Evolutionary conservation across 306 rosid genomes (phyloP), one percentile per base, ranked within the genome.

Genomic region (Betula pendula): DNA sequence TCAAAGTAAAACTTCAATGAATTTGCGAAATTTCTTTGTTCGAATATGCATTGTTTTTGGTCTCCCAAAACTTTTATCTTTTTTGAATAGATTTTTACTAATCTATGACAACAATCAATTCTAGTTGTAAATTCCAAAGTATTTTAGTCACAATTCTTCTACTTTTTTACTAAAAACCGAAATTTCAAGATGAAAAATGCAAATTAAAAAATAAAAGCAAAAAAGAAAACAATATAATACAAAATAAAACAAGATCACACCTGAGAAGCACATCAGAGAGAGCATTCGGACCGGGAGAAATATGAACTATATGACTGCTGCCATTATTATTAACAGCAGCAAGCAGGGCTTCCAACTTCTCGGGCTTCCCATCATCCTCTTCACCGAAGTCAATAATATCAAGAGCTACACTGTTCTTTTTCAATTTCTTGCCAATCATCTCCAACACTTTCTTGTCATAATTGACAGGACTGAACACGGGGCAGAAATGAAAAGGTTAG

Each of bases 391-490:
- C 73, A 33, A 85, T 79, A 3, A 81, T 79, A 72, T 85, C 88
- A 78, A 85, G 77, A 81, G 85, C 78, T 66, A 84, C 85, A 78
- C 81, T 81, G 63, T 81, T 84, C 85, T 81, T 84, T 50, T 81
- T 84, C 72, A 84, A 79, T 66, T 77, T 84, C 83, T 75, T 84
- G 12, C 88, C 85, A 52, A 81, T 84, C 50, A 6, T 78, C 48
- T 84, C 88, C 79, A 75, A 71, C 8, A 59, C 75, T 74, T 84
- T 84, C 81, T 81, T 81, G 22, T 81, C 88, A 75, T 66, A 81
- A 16, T 78, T 77, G 24, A 84, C 55, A 20, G 85, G 88, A 67
- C 88, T 84, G 70, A 40, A 42, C 1, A 35, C 35, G 47, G 31
- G 27, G 50, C 42, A 22, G 40, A 68, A 62, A 0, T 15, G 11